Evolutionary conservation across 345 rosid genomes (phyloP).

Genomic region (Rhizophora mangle): DNA sequence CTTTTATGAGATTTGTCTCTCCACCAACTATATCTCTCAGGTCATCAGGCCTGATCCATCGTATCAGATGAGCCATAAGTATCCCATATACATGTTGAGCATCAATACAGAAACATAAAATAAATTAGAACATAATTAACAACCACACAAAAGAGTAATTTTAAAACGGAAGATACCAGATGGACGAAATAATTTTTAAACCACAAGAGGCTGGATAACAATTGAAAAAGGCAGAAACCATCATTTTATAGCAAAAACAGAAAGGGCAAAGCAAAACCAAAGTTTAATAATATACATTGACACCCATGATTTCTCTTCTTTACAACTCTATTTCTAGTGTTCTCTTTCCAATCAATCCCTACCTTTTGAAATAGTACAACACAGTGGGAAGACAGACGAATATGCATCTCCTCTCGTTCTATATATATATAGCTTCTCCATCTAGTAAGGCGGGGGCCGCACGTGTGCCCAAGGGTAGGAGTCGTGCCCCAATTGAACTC

Average conservation of each 20-base stretch:
- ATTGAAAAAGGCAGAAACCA: conserved; percentile 16
- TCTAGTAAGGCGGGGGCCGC: conserved; percentile 54
- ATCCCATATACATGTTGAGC: background rate
- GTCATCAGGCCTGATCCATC: conserved; percentile 15
- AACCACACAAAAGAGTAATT: background rate
- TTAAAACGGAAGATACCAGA: background rate
- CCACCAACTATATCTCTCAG: background rate
- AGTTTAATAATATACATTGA: conserved; percentile 10
- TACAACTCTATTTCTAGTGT: conserved; percentile 14
- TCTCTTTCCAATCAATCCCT: conserved; percentile 1
- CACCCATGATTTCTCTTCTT: conserved; percentile 11
- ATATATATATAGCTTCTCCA: background rate
- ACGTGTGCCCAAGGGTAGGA: conserved; percentile 58
- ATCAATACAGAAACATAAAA: background rate
- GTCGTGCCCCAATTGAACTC: conserved; percentile 71
- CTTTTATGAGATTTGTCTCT: background rate
- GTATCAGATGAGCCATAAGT: conserved; percentile 9
- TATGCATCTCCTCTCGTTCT: background rate
- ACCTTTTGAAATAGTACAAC: conserved; percentile 4
- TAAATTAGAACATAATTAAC: background rate
- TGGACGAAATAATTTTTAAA: conserved; percentile 1
- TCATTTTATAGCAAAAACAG: conserved; percentile 10
- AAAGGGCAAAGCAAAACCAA: background rate
- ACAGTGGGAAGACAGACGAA: background rate
- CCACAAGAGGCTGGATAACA: background rate